Conservation (phyloP, 768 basidiomycete species). For the Boletus sp. region DNA sequence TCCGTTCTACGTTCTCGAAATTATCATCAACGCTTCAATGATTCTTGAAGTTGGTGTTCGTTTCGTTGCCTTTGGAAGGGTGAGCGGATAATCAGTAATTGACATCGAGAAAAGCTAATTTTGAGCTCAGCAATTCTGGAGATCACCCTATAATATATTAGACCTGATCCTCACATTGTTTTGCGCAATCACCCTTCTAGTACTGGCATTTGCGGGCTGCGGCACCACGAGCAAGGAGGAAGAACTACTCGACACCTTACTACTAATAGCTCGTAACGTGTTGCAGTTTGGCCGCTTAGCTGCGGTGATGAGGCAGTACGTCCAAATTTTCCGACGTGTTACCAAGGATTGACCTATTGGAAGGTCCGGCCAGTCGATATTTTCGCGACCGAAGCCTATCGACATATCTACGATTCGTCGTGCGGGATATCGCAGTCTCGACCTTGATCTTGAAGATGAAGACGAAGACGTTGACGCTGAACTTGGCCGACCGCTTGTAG, state of each 20-base stretch:
- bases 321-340: slow-evolving; percentile 13
- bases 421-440: slow-evolving; percentile 57
- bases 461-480: slow-evolving; percentile 52
- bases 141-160: slow-evolving; percentile 85
- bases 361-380: slow-evolving; percentile 87
- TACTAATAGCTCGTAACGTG: slow-evolving; percentile 89
- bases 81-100: slow-evolving; percentile 38
- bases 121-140: slow-evolving; percentile 84
- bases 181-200: slow-evolving; percentile 84
- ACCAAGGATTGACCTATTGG: slow-evolving; percentile 6
- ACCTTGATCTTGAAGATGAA: slow-evolving; percentile 68
- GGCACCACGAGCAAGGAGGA: slow-evolving; percentile 84
- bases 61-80: slow-evolving; percentile 89
- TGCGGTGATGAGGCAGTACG: slow-evolving; percentile 90
- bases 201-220: slow-evolving; percentile 87
- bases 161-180: slow-evolving; percentile 87
- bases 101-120: slow-evolving; percentile 2
- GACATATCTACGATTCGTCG: slow-evolving; percentile 71
- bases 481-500: slow-evolving; percentile 54
- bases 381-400: slow-evolving; percentile 81
- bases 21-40: slow-evolving; percentile 88
- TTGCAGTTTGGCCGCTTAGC: slow-evolving; percentile 91
- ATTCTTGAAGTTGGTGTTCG: slow-evolving; percentile 91
- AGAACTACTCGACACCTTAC: slow-evolving; percentile 87
- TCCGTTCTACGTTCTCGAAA: slow-evolving; percentile 86